Percentiles rank a stretch among this genome's conserved stretches.
Conservation (phyloP, 2,329 filamentous ascomycete species). For the Anthostomella pinea region DNA sequence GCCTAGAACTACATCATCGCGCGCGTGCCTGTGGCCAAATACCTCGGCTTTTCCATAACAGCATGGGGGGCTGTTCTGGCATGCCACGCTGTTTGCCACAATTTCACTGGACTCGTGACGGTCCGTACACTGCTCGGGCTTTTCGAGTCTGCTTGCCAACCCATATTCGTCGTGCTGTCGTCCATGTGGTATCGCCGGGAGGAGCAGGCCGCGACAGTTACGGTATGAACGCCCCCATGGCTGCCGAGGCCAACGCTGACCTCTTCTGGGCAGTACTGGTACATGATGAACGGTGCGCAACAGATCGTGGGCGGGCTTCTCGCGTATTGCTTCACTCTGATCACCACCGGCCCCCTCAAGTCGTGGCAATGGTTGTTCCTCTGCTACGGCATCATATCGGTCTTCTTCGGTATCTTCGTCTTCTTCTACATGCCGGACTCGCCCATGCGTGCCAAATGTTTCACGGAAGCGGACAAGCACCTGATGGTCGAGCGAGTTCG, state of each 20-base stretch:
- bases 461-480: conserved; percentile 62
- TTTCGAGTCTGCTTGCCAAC: conserved; percentile 69
- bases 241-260: too few relatives aligned
- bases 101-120: conserved; percentile 56
- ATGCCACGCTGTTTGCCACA: conserved; percentile 58
- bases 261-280: too few relatives aligned
- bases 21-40: conserved; percentile 65
- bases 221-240: too few relatives aligned
- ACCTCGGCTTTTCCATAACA: conserved; percentile 61
- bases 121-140: conserved; percentile 67
- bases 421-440: conserved; percentile 64
- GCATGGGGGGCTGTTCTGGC: conserved; percentile 62
- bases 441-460: conserved; percentile 70
- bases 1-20: conserved; percentile 50
- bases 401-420: conserved; percentile 64
- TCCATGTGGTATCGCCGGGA: conserved; percentile 70
- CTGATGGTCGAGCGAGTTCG: conserved; percentile 61
- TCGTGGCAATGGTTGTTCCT: conserved; percentile 71
- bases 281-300: conserved; percentile 74
- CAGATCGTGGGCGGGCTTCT: conserved; percentile 70
- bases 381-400: conserved; percentile 59
- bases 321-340: conserved; percentile 60
- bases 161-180: conserved; percentile 64
- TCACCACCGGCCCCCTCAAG: conserved; percentile 50
- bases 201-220: conserved; percentile 64